These are phyloP conservation scores for Paramarasmius palmivorus DNA, from an alignment of 1,284 basidiomycete species.

Conservation along the genomic window DNA sequence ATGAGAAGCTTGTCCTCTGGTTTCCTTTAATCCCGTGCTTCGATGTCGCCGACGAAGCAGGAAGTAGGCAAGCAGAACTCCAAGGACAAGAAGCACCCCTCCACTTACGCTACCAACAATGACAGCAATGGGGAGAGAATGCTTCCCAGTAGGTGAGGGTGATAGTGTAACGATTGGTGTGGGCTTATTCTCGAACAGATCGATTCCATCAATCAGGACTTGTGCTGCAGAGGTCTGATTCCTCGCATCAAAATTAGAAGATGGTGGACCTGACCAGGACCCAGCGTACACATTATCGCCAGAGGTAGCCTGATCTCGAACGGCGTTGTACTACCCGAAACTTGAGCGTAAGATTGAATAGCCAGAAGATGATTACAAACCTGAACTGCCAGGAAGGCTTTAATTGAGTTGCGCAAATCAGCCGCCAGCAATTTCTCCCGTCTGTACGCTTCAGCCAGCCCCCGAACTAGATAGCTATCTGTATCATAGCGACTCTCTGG, in stretches of 20 bases:
- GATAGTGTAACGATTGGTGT: neutral
- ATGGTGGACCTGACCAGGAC: neutral
- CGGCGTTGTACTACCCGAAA: neutral
- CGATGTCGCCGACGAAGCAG: too few species aligned
- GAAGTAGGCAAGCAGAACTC: too few species aligned
- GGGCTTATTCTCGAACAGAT: neutral
- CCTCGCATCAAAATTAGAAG: neutral
- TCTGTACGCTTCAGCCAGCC: too few species aligned
- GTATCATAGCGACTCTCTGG: too few species aligned
- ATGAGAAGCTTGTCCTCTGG: too few species aligned
- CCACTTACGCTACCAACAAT: too few species aligned
- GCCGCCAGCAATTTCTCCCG: neutral
- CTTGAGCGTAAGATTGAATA: neutral
- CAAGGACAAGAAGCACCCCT: too few species aligned
- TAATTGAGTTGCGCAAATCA: neutral
- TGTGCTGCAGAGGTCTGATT: neutral
- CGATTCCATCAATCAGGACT: neutral
- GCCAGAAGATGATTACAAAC: neutral
- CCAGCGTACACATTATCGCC: neutral
- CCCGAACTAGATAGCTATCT: too few species aligned
- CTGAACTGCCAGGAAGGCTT: neutral
- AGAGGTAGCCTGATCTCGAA: neutral
- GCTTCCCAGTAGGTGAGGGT: neutral
- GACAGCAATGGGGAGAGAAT: neutral
- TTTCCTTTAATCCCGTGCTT: too few species aligned